Evolutionary conservation across 306 rosid species (phyloP), one percentile per base, ranked within the genome.

Genomic region (Ormosia emarginata): DNA sequence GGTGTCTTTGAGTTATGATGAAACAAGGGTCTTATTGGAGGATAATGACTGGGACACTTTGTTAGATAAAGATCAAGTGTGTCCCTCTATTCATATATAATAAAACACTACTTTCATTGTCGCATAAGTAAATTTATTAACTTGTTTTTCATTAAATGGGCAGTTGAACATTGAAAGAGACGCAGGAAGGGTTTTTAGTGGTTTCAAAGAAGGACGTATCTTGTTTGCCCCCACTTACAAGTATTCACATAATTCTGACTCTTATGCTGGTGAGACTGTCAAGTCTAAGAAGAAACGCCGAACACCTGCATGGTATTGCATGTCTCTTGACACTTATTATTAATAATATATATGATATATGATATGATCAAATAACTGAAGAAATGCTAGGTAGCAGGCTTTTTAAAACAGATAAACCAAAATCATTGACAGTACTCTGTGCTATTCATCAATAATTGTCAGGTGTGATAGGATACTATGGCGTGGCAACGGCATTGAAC

Each of bases 381-480:
- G 14, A 15, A 49, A 52, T 76, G 47, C 17, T 33, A 12, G 24
- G 24, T 11, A 11, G 37, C 52, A 56, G 67, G 55, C 14, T 40
- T 74, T 24, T 44, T 24, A 43, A 14, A 43, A 14, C 4, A 34
- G 29, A 47, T 43, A 59, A 69, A 18, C 61, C 41, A 12, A 37
- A 71, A 44, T 49, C 2, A 14, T 73, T 72, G 76, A 79, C 71
- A 61, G n/a, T 71, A 7, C 2, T 76, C 32, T 77, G 0, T 37
- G 32, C 3, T 33, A 34, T 72, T 83, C 12, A 53, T 83, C 8
- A 53, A 79, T 8, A 40, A 49, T 5, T 79, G 1, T 73, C 89
- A 93, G 98, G 96, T 93, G 98, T 65, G 98, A 93, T 71, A 86
- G 98, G 77, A 91, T 93, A 88, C 46, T 93, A 64, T 93, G 98